These are phyloP conservation scores for Hemileia vastatrix DNA, from an alignment of 1,284 basidiomycete species.

Conservation along the genomic window DNA sequence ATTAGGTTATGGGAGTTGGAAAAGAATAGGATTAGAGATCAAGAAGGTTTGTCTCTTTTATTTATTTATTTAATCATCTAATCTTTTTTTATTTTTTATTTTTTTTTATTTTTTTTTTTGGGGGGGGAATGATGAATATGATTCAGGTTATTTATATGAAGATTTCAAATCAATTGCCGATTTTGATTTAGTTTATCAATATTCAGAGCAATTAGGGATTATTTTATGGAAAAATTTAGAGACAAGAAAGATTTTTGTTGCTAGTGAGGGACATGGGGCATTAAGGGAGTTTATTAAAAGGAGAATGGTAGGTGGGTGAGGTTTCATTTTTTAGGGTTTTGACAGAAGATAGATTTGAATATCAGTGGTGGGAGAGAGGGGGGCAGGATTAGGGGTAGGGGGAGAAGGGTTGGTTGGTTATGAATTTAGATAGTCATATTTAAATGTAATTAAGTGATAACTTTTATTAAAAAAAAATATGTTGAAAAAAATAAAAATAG, in stretches of 20 bases:
- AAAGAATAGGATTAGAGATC: slow-evolving; percentile 75
- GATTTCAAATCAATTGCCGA: slow-evolving; percentile 75
- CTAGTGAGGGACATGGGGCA: slow-evolving; percentile 64
- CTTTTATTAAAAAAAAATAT: too few relatives aligned
- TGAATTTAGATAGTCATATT: too few relatives aligned
- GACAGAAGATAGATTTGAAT: too few relatives aligned
- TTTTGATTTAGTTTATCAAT: slow-evolving; percentile 74
- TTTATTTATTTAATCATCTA: not conserved
- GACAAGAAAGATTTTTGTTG: slow-evolving; percentile 73
- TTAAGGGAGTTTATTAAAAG: slow-evolving; percentile 60
- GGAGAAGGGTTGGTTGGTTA: too few relatives aligned
- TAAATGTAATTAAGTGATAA: too few relatives aligned
- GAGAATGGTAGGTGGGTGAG: too few relatives aligned
- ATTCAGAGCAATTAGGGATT: slow-evolving; percentile 69
- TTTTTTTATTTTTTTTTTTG: not conserved
- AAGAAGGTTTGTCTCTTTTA: slow-evolving; percentile 58
- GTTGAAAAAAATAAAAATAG: too few relatives aligned
- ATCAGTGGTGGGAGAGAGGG: too few relatives aligned
- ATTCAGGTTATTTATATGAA: slow-evolving; percentile 73
- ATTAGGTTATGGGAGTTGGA: slow-evolving; percentile 96
- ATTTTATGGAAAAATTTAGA: slow-evolving; percentile 61
- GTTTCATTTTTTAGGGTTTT: too few relatives aligned
- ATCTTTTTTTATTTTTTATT: not conserved
- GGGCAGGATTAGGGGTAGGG: too few relatives aligned
- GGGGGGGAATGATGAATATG: too few relatives aligned